Base-by-base conservation (phyloP, 352 stramenopile species). In the Albugo candida region DNA sequence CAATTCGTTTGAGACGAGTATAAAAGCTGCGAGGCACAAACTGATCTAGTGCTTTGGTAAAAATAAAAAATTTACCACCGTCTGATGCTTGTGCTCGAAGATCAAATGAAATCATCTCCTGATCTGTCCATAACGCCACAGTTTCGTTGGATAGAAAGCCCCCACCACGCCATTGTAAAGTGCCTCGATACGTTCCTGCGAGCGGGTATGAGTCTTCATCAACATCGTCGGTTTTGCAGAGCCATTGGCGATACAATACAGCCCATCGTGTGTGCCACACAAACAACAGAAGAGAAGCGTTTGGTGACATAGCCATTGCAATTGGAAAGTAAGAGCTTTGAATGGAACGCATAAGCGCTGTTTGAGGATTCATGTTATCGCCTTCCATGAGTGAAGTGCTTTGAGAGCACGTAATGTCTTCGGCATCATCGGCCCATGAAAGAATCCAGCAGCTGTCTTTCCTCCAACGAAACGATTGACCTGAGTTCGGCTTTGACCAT, bases 371-470 rank as follows among this genome's bases (percentile, higher is more conserved):
- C 70, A 91, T 83, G 46, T 91, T 80, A 58, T 87, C 74, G 5
- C 69, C 71, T 36, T 82, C 67, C 37, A 77, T 83, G 20, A 85
- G 56, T 11, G 70, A 87, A 10, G 69, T 85, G 43, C 69, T 87
- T 39, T 91, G 73, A 0, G 76, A 87, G 31, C 77, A 91, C 13
- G 74, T 87, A 41, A 91, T 84, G 45, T 91, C 77, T 8, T 82
- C 59, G 1, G 74, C 60, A n/a, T 87, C 70, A 45, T 83, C 70
- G 0, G 77, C 74, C 77, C 77, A 91, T 41, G 77, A 87, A 13
- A 91, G 65, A 2, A 91, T 67, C 77, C 77, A 91, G 34, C 71
- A 83, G 35, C 62, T 83, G n/a, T 83, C 61, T 51, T 83, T 70
- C 1, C 76, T 45, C 77, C 77, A 91, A 13, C 74, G 62, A 24